A percentile compares a stretch with the other conserved stretches of the same genome.
Evolutionary conservation across 1,284 basidiomycete genomes (phyloP).

Genomic region (Xerocomus amazonicus): DNA sequence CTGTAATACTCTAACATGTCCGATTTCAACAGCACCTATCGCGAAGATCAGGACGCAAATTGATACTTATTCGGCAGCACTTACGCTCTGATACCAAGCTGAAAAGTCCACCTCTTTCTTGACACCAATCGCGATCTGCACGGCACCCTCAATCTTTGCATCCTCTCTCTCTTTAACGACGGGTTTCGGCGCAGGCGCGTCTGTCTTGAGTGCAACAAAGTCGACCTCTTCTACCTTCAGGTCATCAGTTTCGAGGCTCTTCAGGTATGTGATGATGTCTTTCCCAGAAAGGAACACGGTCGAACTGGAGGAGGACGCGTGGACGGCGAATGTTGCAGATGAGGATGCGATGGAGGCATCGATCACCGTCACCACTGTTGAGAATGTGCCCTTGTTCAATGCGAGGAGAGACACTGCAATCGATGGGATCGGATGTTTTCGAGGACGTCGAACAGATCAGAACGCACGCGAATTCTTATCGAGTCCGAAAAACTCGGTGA

Average conservation of each 20-base stretch:
- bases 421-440: background rate
- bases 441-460: background rate
- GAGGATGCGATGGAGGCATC: constrained; percentile 73
- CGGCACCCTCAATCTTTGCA: constrained; percentile 80
- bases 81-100: constrained; percentile 90
- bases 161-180: constrained; percentile 65
- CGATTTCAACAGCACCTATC: constrained; percentile 91
- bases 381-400: constrained; percentile 65
- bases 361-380: constrained; percentile 75
- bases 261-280: constrained; percentile 73
- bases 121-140: constrained; percentile 89
- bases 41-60: constrained; percentile 5
- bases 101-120: constrained; percentile 95
- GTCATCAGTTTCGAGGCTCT: constrained; percentile 62
- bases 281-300: constrained; percentile 76
- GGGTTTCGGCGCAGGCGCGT: constrained; percentile 41
- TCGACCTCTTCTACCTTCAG: constrained; percentile 70
- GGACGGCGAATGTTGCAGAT: constrained; percentile 67
- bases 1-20: constrained; percentile 99
- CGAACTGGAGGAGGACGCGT: constrained; percentile 64
- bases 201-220: constrained; percentile 60
- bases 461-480: constrained; percentile 84
- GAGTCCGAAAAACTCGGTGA: constrained; percentile 80
- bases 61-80: constrained; percentile 23
- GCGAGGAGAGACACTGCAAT: constrained; percentile 74